Evolutionary conservation across 2,329 filamentous ascomycete species (phyloP), one percentile per base, ranked within the genome.

Genomic region (Exophiala lecanii-corni): DNA sequence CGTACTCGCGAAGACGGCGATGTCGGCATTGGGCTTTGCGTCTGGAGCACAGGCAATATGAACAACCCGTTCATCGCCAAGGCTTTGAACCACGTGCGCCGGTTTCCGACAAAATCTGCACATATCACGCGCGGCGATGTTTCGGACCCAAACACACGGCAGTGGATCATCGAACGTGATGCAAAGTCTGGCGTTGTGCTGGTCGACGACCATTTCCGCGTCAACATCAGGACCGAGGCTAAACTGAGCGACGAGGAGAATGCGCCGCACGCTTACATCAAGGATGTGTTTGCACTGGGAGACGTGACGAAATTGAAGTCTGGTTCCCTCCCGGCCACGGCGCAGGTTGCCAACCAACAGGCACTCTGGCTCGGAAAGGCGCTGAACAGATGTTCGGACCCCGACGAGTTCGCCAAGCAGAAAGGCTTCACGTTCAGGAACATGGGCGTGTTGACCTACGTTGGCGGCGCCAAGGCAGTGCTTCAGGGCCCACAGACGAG

Each of bases 21-120:
- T 34, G 61, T 78, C 2, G 76, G 76, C 0, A 66, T 78, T 1
- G 76, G 76, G 1, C 77, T 81, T 75, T 76, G 66, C 42, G 76
- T 81, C 7, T 81, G 77, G 78, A 73, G 66, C 10, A 78, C 74
- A 3, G 74, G 74, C 2, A 63, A 76, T 13, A 75, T 75, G 70
- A 70, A 70, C 57, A 77, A 77, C 42, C 73, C 73, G 0, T 76
- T 78, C 45, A 64, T 77, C 9, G 60, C 65, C 9, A 63, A 72
- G 21, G 66, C 70, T 0, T 58, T 76, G 2, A 44, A 57, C 28
- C 51, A 58, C 16, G 55, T 68, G 12, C 53, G 60, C 3, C 46
- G 52, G 3, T 65, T 66, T 33, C 68, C 67, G 0, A 33, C 43
- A 0, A 31, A 54, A 2, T 67, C 62, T 3, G 58, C 61, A 1